Base-by-base conservation (phyloP, 306 rosid genomes). In the Lathyrus sativus region DNA sequence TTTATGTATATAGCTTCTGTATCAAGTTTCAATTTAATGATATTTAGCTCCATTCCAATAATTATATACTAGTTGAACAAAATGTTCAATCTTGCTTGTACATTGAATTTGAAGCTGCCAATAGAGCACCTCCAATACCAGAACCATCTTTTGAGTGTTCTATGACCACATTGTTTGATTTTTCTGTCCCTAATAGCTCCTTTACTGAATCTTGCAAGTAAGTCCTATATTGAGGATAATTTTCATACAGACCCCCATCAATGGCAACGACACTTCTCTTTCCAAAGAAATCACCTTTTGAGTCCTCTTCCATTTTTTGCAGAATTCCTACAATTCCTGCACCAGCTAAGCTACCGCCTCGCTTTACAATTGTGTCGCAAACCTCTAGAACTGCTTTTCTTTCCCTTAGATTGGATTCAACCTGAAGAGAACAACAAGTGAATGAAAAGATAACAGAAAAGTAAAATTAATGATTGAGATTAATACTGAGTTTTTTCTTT, bases 261-360 rank as follows among this genome's bases (percentile, higher is more conserved):
- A 92, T 83, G 2, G 96, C 98, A 61, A 92, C 98, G 35, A 90
- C 98, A 11, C 82, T 83, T 78, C 96, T 86, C 75, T 86, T 92
- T n/a, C 92, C 87, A 73, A 82, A 84, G 57, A 86, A 63, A 19
- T 77, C 14, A 42, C 85, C 96, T 72, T 72, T 67, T 11, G 86
- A 79, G 19, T 89, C 89, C 69, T 88, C 86, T 73, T 89, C 98
- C 89, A 92, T 84, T 80, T 92, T 92, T 15, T 85, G 86, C 75
- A 92, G 82, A 68, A 92, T 80, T 37, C 93, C 98, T 12, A 92
- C 96, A 41, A 92, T 83, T 62, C 98, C 98, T 12, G 98, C 98
- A 58, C 98, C 98, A 2, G 96, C 96, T 80, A 92, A 75, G 67
- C 89, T 86, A 2, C 98, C 96, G 13, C 98, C 98, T 79, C 98